Conservation (phyloP, 2,329 filamentous ascomycete species). For the Elsinoe fawcettii region DNA sequence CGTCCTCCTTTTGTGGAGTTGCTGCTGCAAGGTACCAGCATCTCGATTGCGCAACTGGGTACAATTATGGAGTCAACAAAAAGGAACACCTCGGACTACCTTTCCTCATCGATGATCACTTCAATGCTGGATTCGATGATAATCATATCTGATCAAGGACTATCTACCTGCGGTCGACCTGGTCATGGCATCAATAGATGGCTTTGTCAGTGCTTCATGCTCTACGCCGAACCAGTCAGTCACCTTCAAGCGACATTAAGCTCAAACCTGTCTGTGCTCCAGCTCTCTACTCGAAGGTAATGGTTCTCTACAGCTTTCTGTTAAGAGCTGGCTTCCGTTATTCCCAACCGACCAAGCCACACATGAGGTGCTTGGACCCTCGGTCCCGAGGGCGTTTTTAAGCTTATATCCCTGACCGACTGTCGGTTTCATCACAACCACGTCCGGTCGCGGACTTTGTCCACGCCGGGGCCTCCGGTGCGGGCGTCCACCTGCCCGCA, state of each 20-base stretch:
- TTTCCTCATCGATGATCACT: not conserved
- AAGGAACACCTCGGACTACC: not conserved
- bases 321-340: not conserved
- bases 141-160: not conserved
- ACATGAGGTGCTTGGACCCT: not conserved
- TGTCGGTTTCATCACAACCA: conserved; percentile 7
- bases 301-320: not conserved
- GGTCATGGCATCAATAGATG: not conserved
- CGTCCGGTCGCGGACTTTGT: not conserved
- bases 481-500: not conserved
- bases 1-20: not conserved
- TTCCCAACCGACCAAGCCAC: conserved; percentile 9
- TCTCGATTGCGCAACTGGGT: not conserved
- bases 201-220: not conserved
- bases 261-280: conserved; percentile 11
- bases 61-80: not conserved
- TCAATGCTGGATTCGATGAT: not conserved
- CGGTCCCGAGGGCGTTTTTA: not conserved
- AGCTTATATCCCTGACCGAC: conserved; percentile 10
- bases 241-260: not conserved
- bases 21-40: not conserved
- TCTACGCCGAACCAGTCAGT: not conserved
- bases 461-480: not conserved
- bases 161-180: not conserved
- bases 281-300: not conserved